phyloP scores from a whole-genome alignment of 768 basidiomycete genomes.

The Leccinum rimulosum region DNA sequence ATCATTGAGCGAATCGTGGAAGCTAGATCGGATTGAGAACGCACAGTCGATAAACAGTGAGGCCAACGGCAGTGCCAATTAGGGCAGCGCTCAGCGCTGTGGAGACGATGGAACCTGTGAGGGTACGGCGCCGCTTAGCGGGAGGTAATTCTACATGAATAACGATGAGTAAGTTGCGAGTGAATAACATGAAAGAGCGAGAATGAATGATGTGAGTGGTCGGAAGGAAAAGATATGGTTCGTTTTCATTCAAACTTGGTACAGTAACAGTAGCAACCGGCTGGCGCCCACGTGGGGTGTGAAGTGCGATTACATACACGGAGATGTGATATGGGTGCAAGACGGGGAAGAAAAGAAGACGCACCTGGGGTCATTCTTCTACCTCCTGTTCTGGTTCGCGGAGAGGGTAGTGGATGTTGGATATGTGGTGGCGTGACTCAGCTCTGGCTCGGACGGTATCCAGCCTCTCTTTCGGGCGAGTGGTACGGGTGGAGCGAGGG shows the following conservation, averaged over 20 bases:
- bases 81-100: constrained; percentile 83
- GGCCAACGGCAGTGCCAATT: constrained; percentile 82
- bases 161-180: constrained; percentile 41
- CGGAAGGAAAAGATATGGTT: constrained; percentile 12
- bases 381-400: constrained; percentile 37
- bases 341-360: constrained; percentile 26
- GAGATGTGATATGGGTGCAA: constrained; percentile 23
- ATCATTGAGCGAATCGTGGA: constrained; percentile 2
- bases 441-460: constrained; percentile 61
- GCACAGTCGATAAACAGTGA: constrained; percentile 84
- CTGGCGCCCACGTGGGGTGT: constrained; percentile 15
- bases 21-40: constrained; percentile 28
- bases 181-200: constrained; percentile 22
- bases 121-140: constrained; percentile 74
- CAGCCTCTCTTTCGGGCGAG: constrained; percentile 66
- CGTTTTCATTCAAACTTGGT: constrained; percentile 14
- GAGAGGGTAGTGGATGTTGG: constrained; percentile 45
- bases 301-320: constrained; percentile 23
- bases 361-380: constrained; percentile 47
- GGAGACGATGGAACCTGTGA: constrained; percentile 80
- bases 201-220: constrained; percentile 9
- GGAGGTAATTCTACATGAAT: constrained; percentile 71
- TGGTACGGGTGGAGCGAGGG: constrained; percentile 36
- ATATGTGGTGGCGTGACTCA: constrained; percentile 50
- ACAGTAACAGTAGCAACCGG: background rate